A percentile compares a stretch with the other conserved stretches of the same genome.
These are phyloP conservation scores for Lizonia empirigonia DNA, from an alignment of 2,329 filamentous ascomycete genomes.

Conservation along the genomic window DNA sequence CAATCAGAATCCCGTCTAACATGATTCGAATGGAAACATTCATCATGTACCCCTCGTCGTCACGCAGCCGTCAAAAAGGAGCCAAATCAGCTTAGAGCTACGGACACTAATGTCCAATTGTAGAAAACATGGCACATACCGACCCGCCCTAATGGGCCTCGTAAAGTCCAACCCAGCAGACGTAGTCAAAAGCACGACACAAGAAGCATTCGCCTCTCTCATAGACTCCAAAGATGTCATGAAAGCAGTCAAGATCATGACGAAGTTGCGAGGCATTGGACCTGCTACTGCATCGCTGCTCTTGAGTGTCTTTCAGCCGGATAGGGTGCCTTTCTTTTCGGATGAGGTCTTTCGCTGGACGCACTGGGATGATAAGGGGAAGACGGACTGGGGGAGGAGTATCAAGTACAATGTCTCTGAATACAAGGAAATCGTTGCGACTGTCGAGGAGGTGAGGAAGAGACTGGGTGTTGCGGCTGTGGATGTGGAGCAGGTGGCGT, in stretches of 20 bases:
- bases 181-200: conserved; percentile 56
- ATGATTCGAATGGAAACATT: too few relatives aligned
- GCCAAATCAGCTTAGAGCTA: too few relatives aligned
- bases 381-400: conserved; percentile 51
- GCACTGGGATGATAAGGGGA: conserved; percentile 56
- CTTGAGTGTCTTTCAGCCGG: conserved; percentile 67
- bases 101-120: neutral
- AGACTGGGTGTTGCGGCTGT: conserved; percentile 54
- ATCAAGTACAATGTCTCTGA: conserved; percentile 75
- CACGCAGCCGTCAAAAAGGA: too few relatives aligned
- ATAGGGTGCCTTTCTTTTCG: conserved; percentile 72
- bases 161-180: conserved; percentile 64
- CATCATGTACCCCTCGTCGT: too few relatives aligned
- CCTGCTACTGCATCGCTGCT: conserved; percentile 80
- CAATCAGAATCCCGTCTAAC: too few relatives aligned
- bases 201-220: conserved; percentile 55
- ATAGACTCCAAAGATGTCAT: neutral
- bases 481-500: conserved; percentile 73
- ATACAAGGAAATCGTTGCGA: conserved; percentile 62
- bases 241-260: conserved; percentile 59
- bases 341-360: conserved; percentile 81
- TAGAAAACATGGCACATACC: conserved; percentile 59
- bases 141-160: conserved; percentile 53
- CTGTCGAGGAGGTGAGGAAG: conserved; percentile 34
- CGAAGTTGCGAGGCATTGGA: conserved; percentile 73